Base-by-base conservation (phyloP, 129 eudicot species). In the Cynara cardunculus region DNA sequence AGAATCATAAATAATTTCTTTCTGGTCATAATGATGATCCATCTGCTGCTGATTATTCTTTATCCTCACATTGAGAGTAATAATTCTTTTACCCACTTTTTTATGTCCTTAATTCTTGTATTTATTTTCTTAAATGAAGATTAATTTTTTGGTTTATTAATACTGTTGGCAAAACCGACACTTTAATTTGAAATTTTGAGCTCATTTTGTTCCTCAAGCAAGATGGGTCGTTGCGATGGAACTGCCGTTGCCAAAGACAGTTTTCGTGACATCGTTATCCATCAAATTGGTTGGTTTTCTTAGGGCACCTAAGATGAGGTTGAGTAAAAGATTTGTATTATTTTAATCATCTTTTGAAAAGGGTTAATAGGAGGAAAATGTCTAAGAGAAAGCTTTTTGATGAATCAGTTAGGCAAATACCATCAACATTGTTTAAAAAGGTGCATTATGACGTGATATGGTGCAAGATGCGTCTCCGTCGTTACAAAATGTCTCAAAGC, bases 11-110 rank as follows among this genome's bases (percentile, higher is more conserved):
- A 71, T 77, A 71, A 83, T 71, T 71, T 71, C 69, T 44, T 59
- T 79, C 78, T 71, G 82, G 74, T 83, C 86, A 61, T 78, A 62
- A 78, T 61, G 61, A 83, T 83, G 72, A 74, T 74, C 85, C 49
- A 74, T 74, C 85, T 64, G 24, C 12, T 77, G 73, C 86, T 83
- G 82, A 83, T 83, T 37, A 83, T 83, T 83, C 78, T 83, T 83
- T 82, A 71, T 41, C 56, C 82, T 81, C 84, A 73, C 84, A 74
- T 81, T 81, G 68, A 81, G 84, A 80, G 77, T 71, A 39, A 77
- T 59, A 16, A 71, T 77, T 76, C 81, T 49, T 75, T 53, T 25
- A 30, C 37, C 61, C 74, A 39, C 24, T 13, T 41, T 65, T 19
- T 74, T 67, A 27, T 61, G 46, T 56, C 22, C 66, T 77, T 77